Evolutionary conservation across 106 monocot species (phyloP), one percentile per base, ranked within the genome.

Genomic region (Dioscorea alata): DNA sequence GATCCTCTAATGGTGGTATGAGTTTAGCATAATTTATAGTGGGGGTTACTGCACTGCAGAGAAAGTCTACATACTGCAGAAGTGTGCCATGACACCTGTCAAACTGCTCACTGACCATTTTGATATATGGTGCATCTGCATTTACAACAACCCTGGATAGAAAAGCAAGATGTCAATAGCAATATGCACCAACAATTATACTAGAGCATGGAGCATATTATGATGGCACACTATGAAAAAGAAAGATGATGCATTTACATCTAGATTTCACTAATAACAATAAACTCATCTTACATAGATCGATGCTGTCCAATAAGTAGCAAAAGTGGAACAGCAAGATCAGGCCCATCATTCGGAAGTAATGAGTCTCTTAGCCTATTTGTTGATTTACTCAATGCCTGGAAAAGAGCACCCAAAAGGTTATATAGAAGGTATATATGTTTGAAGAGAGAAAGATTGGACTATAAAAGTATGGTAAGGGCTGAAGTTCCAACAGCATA

Each of bases 51-150:
- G 99, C 84, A 75, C 76, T 87, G 50, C 53, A 81, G 52, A 99
- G 99, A 84, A 99, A 99, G 48, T 99, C 99, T 22, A 90, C 87
- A 69, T 92, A 99, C 66, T 99, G 99, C 75, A 99, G 85, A 74
- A 99, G 90, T 60, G 79, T 83, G 42, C 87, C 99, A 74, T 99
- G 99, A n/a, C 92, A 93, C 67, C 99, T 87, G 70, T 99, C 99
- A 75, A 90, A 99, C 73, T 99, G 93, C 78, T 99, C 99, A 58
- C 99, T 93, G 57, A 99, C 90, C 92, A 93, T 85, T 75, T 99
- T 99, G 74, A 99, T 90, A 60, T 99, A 59, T 65, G 90, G 83
- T 8, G 79, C 92, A 81, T 93, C 87, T 14, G 89, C 92, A 69
- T 85, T 93, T 61, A 80, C 74, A 22, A 99, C 75, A 75, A 99